A percentile compares a stretch with the other conserved stretches of the same genome.
Conservation (phyloP, 768 basidiomycete genomes). For the Neoboletus magnificus region DNA sequence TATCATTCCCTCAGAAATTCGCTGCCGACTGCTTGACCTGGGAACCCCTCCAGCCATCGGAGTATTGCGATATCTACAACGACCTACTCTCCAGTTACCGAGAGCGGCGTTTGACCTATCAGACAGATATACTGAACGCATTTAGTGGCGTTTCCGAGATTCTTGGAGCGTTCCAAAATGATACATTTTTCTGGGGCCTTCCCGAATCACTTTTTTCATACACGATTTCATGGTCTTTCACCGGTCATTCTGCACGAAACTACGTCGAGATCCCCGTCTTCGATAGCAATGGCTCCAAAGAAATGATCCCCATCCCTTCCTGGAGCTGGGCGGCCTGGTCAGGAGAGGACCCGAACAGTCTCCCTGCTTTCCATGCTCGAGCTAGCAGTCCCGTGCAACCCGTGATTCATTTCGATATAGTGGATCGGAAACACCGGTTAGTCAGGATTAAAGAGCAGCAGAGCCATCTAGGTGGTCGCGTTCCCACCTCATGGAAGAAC, state of each 20-base stretch:
- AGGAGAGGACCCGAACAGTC: neutral
- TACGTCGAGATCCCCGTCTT: neutral
- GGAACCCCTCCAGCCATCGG: neutral
- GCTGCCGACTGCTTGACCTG: neutral
- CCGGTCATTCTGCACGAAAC: slow-evolving; percentile 1
- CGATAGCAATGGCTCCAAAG: neutral
- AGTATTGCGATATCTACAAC: neutral
- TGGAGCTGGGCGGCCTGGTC: slow-evolving; percentile 20
- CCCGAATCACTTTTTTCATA: slow-evolving; percentile 15
- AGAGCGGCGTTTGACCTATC: slow-evolving; percentile 6
- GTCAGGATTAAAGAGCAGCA: slow-evolving; percentile 1
- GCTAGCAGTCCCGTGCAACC: neutral
- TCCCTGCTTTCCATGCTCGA: neutral
- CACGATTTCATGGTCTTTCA: slow-evolving; percentile 5
- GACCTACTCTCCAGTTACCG: slow-evolving; percentile 5
- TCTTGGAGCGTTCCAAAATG: slow-evolving; percentile 7
- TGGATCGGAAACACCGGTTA: neutral
- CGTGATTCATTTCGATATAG: slow-evolving; percentile 4
- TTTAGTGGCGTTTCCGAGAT: slow-evolving; percentile 15
- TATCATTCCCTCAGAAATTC: neutral
- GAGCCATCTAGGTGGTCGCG: neutral
- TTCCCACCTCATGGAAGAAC: neutral
- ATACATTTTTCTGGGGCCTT: slow-evolving; percentile 14
- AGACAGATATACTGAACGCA: slow-evolving; percentile 17
- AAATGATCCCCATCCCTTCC: slow-evolving; percentile 12